Evolutionary conservation across 345 rosid species (phyloP).

Genomic region (Eutrema japonicum): DNA sequence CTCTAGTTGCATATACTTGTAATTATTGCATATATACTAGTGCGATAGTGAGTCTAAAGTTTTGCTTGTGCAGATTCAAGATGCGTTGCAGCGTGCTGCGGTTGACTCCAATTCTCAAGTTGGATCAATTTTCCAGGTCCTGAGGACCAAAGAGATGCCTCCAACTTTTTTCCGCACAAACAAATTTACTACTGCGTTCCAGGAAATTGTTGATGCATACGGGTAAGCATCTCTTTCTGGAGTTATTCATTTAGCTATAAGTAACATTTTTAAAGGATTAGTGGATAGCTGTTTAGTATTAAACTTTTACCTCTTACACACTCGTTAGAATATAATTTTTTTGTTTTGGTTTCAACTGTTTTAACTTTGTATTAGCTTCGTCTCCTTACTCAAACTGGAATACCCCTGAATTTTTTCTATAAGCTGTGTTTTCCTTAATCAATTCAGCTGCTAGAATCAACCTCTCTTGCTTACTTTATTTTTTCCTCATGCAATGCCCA

Average conservation of each 20-base stretch:
- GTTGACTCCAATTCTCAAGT: constrained; percentile 93
- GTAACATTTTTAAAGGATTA: neutral
- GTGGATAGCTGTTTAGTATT: neutral
- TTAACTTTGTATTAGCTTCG: constrained; percentile 1
- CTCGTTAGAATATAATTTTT: neutral
- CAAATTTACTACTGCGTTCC: constrained; percentile 88
- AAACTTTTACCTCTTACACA: neutral
- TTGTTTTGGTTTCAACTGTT: constrained; percentile 1
- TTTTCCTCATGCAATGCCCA: neutral
- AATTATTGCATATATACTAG: constrained; percentile 18
- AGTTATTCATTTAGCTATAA: neutral
- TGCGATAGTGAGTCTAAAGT: constrained; percentile 9
- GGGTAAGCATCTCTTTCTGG: constrained; percentile 68
- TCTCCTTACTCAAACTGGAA: neutral
- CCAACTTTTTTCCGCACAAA: constrained; percentile 92
- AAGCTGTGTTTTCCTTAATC: neutral
- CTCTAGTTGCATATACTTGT: constrained; percentile 6
- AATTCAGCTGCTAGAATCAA: constrained; percentile 8
- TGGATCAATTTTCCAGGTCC: constrained; percentile 83
- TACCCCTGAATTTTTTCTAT: neutral
- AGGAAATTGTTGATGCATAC: constrained; percentile 95
- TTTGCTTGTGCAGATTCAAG: constrained; percentile 81
- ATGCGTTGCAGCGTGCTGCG: constrained; percentile 87
- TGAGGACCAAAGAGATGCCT: constrained; percentile 86
- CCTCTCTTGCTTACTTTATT: constrained; percentile 34